These are phyloP conservation scores for Trichoderma polysporum DNA, from an alignment of 2,329 filamentous ascomycete genomes.

Conservation along the genomic window DNA sequence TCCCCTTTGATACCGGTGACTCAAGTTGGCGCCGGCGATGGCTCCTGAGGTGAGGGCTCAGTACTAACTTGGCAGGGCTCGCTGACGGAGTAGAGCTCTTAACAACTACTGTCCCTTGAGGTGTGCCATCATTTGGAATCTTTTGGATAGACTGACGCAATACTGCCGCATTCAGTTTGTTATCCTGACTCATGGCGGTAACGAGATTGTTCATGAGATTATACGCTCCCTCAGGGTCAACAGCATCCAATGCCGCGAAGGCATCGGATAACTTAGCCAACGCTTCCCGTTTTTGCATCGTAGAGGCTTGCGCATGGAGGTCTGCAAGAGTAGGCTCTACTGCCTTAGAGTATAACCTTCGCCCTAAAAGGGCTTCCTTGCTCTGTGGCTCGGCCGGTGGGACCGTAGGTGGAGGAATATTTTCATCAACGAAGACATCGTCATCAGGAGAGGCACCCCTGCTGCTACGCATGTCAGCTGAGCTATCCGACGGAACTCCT, in stretches of 20 bases:
- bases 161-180: conserved; percentile 58
- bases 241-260: conserved; percentile 77
- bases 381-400: conserved; percentile 57
- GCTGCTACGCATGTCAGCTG: conserved; percentile 42
- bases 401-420: conserved; percentile 52
- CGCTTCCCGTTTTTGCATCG: conserved; percentile 71
- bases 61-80: conserved; percentile 64
- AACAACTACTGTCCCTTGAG: conserved; percentile 57
- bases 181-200: conserved; percentile 68
- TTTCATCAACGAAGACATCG: conserved; percentile 59
- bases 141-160: conserved; percentile 43
- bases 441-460: conserved; percentile 41
- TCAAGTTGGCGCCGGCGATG: conserved; percentile 66
- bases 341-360: conserved; percentile 76
- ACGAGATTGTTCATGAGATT: conserved; percentile 78
- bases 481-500: conserved; percentile 72
- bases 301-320: conserved; percentile 74
- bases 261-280: conserved; percentile 81
- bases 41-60: conserved; percentile 79
- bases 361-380: conserved; percentile 82
- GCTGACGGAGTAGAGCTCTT: conserved; percentile 49
- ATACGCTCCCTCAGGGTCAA: conserved; percentile 88
- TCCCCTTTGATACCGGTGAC: conserved; percentile 41
- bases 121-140: conserved; percentile 45
- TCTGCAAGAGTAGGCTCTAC: conserved; percentile 83